Percentiles rank a stretch among this genome's conserved stretches.
Evolutionary conservation across 2,329 filamentous ascomycete genomes (phyloP).

Genomic region (Botrytis squamosa): DNA sequence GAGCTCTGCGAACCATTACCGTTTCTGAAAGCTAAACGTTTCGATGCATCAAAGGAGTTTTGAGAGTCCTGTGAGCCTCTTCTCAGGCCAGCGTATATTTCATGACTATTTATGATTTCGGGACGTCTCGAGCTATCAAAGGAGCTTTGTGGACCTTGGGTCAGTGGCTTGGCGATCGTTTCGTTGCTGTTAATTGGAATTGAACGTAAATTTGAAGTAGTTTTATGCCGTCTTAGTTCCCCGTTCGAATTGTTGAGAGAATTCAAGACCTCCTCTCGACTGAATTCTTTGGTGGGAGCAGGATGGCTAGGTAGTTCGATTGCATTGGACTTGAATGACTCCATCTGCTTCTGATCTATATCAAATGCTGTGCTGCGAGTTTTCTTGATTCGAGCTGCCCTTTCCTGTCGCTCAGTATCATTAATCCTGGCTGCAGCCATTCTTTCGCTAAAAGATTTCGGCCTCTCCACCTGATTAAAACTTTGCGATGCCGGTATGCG

Average conservation of each 20-base stretch:
- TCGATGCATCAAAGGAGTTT: slow-evolving; percentile 22
- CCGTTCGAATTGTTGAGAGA: slow-evolving; percentile 36
- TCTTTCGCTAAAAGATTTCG: slow-evolving; percentile 74
- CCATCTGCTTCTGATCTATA: slow-evolving; percentile 56
- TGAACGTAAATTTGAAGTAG: slow-evolving; percentile 31
- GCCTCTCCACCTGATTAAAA: slow-evolving; percentile 43
- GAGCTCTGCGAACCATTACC: slow-evolving; percentile 25
- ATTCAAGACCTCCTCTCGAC: slow-evolving; percentile 59
- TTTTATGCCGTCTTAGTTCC: slow-evolving; percentile 45
- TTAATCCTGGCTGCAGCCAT: slow-evolving; percentile 68
- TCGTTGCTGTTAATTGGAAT: slow-evolving; percentile 26
- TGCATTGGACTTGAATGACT: slow-evolving; percentile 57
- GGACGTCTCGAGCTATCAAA: slow-evolving; percentile 20
- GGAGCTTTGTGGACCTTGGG: slow-evolving; percentile 5
- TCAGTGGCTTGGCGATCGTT: slow-evolving; percentile 31
- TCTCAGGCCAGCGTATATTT: slow-evolving; percentile 38
- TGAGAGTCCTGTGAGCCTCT: slow-evolving; percentile 12
- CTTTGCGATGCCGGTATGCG: slow-evolving; percentile 28
- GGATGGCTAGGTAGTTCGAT: slow-evolving; percentile 53
- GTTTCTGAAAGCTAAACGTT: slow-evolving; percentile 20
- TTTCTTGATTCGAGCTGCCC: slow-evolving; percentile 52
- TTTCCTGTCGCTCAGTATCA: slow-evolving; percentile 52
- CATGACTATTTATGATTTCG: slow-evolving; percentile 21
- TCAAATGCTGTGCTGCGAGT: slow-evolving; percentile 56
- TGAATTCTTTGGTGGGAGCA: slow-evolving; percentile 53